Conservation (phyloP, 2,329 filamentous ascomycete species). For the Pseudogymnoascus sp. region DNA sequence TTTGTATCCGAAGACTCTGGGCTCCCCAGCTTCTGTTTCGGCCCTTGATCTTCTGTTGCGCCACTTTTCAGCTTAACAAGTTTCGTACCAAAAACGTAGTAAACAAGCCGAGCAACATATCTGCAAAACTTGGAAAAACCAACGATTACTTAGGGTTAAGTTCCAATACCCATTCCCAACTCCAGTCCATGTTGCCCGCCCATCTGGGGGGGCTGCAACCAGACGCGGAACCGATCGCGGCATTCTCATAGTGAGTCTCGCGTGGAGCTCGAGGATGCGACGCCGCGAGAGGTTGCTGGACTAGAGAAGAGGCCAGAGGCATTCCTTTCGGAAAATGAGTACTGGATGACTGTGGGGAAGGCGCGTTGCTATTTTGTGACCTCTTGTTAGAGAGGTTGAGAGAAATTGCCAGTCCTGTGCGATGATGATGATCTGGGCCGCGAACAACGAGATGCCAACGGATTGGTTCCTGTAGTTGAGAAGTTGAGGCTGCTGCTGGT, state of each 20-base stretch:
- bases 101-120: constrained; percentile 63
- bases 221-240: constrained; percentile 38
- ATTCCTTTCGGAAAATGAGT: constrained; percentile 62
- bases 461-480: constrained; percentile 23
- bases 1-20: constrained; percentile 47
- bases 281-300: constrained; percentile 33
- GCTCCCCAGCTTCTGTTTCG: constrained; percentile 44
- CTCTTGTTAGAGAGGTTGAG: constrained; percentile 32
- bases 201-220: constrained; percentile 34
- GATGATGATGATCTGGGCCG: constrained; percentile 19
- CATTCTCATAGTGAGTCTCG: constrained; percentile 39
- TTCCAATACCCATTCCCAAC: constrained; percentile 62
- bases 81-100: constrained; percentile 21
- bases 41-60: constrained; percentile 44
- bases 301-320: constrained; percentile 37
- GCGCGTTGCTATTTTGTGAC: constrained; percentile 53
- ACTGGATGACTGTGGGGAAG: constrained; percentile 73
- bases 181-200: neutral
- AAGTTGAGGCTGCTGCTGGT: constrained; percentile 18
- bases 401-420: constrained; percentile 34
- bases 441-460: constrained; percentile 17
- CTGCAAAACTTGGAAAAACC: constrained; percentile 65
- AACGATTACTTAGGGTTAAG: constrained; percentile 87
- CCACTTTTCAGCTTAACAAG: constrained; percentile 32
- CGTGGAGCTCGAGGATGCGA: constrained; percentile 53